A percentile compares a stretch with the other conserved stretches of the same genome.
Evolutionary conservation across 2,329 filamentous ascomycete species (phyloP).

Genomic region (Scedosporium apiospermum): DNA sequence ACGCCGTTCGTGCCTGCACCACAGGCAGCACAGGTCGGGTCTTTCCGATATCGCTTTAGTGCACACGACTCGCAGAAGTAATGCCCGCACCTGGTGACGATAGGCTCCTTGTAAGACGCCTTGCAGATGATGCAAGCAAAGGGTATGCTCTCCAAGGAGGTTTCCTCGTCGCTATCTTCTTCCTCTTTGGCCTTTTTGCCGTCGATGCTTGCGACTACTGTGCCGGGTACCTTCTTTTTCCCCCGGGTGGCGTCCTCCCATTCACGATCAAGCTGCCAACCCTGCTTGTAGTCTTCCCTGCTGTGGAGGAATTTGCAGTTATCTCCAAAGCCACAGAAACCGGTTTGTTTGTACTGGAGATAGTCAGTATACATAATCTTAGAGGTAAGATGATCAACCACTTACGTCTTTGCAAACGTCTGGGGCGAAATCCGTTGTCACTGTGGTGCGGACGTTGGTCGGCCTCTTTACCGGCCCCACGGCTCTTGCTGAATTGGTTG

Average conservation of each 20-base stretch:
- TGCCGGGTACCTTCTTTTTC: constrained; percentile 52
- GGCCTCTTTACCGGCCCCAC: constrained; percentile 81
- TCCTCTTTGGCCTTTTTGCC: constrained; percentile 30
- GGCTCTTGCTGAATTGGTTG: constrained; percentile 71
- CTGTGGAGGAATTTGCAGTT: constrained; percentile 75
- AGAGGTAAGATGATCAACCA: background rate
- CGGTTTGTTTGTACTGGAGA: constrained; percentile 27
- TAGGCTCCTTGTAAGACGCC: constrained; percentile 65
- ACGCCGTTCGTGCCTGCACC: constrained; percentile 78
- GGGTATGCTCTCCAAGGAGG: constrained; percentile 71
- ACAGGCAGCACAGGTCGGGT: constrained; percentile 79
- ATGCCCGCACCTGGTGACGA: constrained; percentile 85
- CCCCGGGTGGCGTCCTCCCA: constrained; percentile 81
- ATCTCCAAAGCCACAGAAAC: constrained; percentile 55
- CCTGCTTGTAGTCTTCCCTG: constrained; percentile 73
- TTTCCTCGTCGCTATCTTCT: constrained; percentile 49
- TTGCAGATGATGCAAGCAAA: constrained; percentile 87
- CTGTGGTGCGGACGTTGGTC: constrained; percentile 84
- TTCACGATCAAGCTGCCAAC: constrained; percentile 90
- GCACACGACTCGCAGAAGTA: constrained; percentile 95
- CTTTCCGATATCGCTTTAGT: constrained; percentile 74
- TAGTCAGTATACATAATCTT: constrained; percentile 16
- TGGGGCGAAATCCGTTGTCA: constrained; percentile 80
- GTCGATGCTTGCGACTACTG: constrained; percentile 50
- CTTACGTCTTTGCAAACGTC: constrained; percentile 82